Evolutionary conservation across 345 rosid species (phyloP).

Genomic region (Camelina hispida): DNA sequence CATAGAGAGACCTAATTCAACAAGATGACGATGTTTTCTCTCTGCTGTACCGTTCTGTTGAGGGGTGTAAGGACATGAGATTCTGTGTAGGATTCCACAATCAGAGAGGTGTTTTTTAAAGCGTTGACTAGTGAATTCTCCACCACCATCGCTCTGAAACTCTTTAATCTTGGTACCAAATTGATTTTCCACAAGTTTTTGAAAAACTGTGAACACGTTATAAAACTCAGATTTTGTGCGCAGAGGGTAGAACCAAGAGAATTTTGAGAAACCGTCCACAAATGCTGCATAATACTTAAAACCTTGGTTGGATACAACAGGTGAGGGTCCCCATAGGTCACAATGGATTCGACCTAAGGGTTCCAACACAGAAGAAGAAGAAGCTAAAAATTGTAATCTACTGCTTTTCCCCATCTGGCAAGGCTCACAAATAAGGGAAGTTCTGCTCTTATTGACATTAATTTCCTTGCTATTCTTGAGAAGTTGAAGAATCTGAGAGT

Average conservation of each 20-base stretch:
- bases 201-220: background rate
- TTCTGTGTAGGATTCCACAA: background rate
- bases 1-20: background rate
- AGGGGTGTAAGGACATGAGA: background rate
- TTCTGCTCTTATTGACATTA: fast-evolving
- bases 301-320: background rate
- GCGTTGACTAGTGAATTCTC: background rate
- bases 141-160: background rate
- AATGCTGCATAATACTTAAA: background rate
- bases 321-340: background rate
- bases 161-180: background rate
- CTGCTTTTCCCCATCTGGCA: background rate
- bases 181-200: background rate
- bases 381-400: background rate
- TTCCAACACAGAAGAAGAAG: background rate
- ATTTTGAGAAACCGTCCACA: background rate
- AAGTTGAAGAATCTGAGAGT: background rate
- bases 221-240: background rate
- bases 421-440: background rate
- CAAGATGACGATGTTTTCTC: background rate
- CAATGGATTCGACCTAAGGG: background rate
- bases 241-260: background rate
- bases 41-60: background rate
- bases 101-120: no score
- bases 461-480: background rate